Conservation (phyloP, 768 basidiomycete genomes). For the Psilocybe cyanescens region DNA sequence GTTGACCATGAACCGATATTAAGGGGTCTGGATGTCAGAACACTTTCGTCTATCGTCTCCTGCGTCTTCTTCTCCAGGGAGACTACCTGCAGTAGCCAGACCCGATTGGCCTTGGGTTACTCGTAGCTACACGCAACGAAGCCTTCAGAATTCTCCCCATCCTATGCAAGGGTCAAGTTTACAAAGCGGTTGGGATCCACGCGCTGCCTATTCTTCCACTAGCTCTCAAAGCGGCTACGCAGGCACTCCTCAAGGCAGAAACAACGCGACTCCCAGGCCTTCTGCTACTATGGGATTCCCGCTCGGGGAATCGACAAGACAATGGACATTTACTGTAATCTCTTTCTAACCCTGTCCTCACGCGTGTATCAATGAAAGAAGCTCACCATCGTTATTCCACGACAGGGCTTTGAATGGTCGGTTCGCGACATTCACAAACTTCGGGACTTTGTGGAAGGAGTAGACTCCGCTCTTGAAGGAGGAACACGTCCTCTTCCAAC, state of each 20-base stretch:
- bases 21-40: constrained; percentile 38
- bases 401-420: constrained; percentile 75
- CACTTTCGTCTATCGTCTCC: constrained; percentile 38
- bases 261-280: constrained; percentile 21
- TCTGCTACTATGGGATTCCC: constrained; percentile 26
- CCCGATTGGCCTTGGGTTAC: constrained; percentile 66
- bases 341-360: not conserved
- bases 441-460: constrained; percentile 58
- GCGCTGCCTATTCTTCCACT: constrained; percentile 27
- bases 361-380: too few species aligned
- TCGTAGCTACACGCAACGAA: constrained; percentile 34
- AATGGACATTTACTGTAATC: constrained; percentile 68
- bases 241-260: constrained; percentile 17
- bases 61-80: constrained; percentile 48
- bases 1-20: constrained; percentile 6
- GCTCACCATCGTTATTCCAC: not conserved
- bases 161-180: constrained; percentile 28
- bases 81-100: constrained; percentile 50
- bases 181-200: constrained; percentile 36
- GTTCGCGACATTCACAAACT: constrained; percentile 62
- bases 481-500: constrained; percentile 29
- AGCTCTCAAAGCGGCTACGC: constrained; percentile 24
- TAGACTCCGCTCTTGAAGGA: constrained; percentile 27
- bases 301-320: constrained; percentile 54
- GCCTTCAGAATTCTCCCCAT: constrained; percentile 37